Evolutionary conservation across 2,329 filamentous ascomycete species (phyloP), one percentile per base, ranked within the genome.

Genomic region (Aphanocladium album): DNA sequence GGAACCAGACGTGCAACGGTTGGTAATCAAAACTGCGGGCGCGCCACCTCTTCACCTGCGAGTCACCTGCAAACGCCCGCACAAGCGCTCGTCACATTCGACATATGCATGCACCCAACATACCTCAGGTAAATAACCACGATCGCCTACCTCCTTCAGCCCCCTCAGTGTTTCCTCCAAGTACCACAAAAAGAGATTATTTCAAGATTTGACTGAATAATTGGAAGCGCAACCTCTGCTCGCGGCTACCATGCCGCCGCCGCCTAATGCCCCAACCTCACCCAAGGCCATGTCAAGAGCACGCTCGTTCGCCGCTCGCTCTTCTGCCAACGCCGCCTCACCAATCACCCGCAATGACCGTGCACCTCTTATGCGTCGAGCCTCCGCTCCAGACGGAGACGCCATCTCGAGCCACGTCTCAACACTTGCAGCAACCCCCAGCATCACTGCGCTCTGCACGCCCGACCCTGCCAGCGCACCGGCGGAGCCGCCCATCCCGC

Each of bases 401-500:
- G 50, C 41, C 6, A 8, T 46, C 14, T 49, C 54, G 57, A 23
- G 23, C 33, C 33, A 60, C 23, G n/a, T 41, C 2, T 41, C 27
- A 11, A 39, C 49, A 9, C 21, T 12, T 19, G 16, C 57, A 27
- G 25, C 25, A 37, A 23, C 39, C 39, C 2, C 16, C 46, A 43
- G 4, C 50, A 19, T 5, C 51, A 30, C 30, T 30, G n/a, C 53
- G 51, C n/a, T 39, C 16, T 41, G 17, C 25, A 25, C 37, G 25
- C 53, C 37, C 8, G 17, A 12, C 39, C 2, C 35, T 21, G 19
- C 27, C 3, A 25, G 30, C 17, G 63, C 41, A 45, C 60, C 33
- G 62, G 66, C 50, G 63, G 60, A 16, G 19, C 8, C 21, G 19
- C 37, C 62, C 27, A 63, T 67, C 54, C 68, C 67, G 4, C 37